Evolutionary conservation across 1,284 basidiomycete species (phyloP).

Genomic region (Rugiboletus extremiorientalis): DNA sequence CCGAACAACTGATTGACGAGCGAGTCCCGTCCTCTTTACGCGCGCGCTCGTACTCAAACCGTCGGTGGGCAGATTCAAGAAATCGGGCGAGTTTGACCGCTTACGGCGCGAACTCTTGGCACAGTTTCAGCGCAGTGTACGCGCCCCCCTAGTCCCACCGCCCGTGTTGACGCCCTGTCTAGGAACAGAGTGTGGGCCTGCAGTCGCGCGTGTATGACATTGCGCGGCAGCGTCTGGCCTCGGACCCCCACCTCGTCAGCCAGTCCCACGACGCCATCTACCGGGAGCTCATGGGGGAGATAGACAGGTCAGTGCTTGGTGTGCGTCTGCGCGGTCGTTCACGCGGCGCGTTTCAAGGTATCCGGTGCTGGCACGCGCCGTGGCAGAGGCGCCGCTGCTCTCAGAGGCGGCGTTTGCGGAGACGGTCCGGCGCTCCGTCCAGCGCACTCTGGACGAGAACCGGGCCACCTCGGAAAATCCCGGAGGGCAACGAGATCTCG

Average conservation of each 20-base stretch:
- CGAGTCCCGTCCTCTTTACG: slow-evolving; percentile 32
- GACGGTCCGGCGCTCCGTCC: slow-evolving; percentile 43
- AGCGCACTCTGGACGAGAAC: slow-evolving; percentile 42
- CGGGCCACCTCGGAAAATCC: slow-evolving; percentile 29
- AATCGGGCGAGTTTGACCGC: slow-evolving; percentile 76
- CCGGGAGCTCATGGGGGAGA: slow-evolving; percentile 65
- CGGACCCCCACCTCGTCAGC: slow-evolving; percentile 55
- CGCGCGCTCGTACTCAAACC: background rate
- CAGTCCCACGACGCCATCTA: slow-evolving; percentile 53
- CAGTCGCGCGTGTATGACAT: slow-evolving; percentile 61
- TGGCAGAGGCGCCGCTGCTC: slow-evolving; percentile 52
- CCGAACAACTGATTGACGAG: slow-evolving; percentile 61
- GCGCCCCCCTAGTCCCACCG: slow-evolving; percentile 21
- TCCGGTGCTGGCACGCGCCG: slow-evolving; percentile 55
- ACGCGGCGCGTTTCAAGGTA: slow-evolving; percentile 1
- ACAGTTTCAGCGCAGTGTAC: slow-evolving; percentile 63
- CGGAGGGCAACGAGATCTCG: background rate
- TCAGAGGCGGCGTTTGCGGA: slow-evolving; percentile 50
- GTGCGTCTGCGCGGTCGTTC: background rate
- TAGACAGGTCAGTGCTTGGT: slow-evolving; percentile 53
- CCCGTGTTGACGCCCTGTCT: background rate
- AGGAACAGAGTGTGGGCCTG: slow-evolving; percentile 54
- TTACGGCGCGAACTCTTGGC: slow-evolving; percentile 63
- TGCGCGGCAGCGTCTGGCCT: slow-evolving; percentile 52
- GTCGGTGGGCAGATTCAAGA: slow-evolving; percentile 59